phyloP scores from a whole-genome alignment of 306 rosid genomes.

The Fragaria vesca region DNA sequence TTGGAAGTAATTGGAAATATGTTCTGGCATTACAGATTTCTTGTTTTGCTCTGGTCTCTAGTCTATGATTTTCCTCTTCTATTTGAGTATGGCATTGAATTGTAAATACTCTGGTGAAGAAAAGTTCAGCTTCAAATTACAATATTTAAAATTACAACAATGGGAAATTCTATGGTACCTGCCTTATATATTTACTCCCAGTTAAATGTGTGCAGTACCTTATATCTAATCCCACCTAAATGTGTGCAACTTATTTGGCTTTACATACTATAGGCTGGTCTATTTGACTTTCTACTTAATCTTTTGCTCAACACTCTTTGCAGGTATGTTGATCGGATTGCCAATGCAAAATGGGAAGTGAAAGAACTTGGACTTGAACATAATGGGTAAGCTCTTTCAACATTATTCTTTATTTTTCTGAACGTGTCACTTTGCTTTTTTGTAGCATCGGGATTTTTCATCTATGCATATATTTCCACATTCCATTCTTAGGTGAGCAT shows the following conservation, averaged over 20 bases:
- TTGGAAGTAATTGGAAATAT: not conserved
- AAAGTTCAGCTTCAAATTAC: not conserved
- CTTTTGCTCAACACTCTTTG: conserved; percentile 10
- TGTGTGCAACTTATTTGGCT: not conserved
- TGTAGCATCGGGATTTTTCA: not conserved
- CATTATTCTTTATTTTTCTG: conserved; percentile 18
- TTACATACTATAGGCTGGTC: not conserved
- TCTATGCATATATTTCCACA: not conserved
- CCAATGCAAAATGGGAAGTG: conserved; percentile 94
- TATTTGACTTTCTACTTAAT: not conserved
- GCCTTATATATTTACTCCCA: not conserved
- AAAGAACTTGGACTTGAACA: conserved; percentile 96
- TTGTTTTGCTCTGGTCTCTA: not conserved
- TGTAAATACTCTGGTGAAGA: not conserved
- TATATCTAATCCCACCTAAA: not conserved
- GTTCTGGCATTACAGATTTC: not conserved
- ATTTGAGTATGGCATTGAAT: not conserved
- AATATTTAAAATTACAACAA: not conserved
- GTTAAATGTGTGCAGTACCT: not conserved
- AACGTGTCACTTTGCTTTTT: conserved; percentile 10
- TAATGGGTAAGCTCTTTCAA: conserved; percentile 72
- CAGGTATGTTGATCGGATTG: conserved; percentile 91
- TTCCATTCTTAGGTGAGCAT: not conserved
- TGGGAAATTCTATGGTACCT: not conserved
- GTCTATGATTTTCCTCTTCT: not conserved